Conservation (phyloP, 1,284 basidiomycete species). For the Peniophora sp. region DNA sequence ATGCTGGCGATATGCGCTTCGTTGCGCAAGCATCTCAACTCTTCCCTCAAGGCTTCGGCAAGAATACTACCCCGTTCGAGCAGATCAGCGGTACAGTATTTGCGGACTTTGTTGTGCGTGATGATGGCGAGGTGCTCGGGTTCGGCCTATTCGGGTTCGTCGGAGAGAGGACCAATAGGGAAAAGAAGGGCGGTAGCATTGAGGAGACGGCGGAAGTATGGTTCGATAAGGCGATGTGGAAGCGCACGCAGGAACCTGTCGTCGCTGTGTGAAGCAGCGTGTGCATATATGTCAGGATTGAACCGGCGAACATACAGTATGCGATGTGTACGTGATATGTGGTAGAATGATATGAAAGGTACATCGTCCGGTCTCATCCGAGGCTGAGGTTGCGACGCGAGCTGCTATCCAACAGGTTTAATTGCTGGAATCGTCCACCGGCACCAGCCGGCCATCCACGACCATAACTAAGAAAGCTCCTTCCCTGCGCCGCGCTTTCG, state of each 20-base stretch:
- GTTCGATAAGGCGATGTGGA: background rate
- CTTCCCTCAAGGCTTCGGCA: constrained; percentile 19
- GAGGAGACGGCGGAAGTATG: constrained; percentile 4
- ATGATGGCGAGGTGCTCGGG: constrained; percentile 2
- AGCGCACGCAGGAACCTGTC: no score
- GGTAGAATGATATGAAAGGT: no score
- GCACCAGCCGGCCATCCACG: background rate
- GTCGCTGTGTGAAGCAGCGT: no score
- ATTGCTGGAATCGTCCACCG: background rate
- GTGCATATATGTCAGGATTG: no score
- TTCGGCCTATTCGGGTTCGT: background rate
- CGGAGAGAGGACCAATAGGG: background rate
- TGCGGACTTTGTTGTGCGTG: constrained; percentile 14
- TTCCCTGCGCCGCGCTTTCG: background rate
- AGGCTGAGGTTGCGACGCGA: no score
- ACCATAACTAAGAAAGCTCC: background rate
- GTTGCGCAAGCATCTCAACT: constrained; percentile 11
- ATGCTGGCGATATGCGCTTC: constrained; percentile 13
- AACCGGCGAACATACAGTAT: no score
- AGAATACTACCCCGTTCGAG: constrained; percentile 17
- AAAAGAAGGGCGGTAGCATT: constrained; percentile 11
- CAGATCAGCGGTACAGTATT: constrained; percentile 7
- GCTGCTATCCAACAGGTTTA: no score
- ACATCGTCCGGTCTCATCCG: no score
- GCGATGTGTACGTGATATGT: no score